These are phyloP conservation scores for Beauveria australis DNA, from an alignment of 2,329 filamentous ascomycete species.

Conservation along the genomic window DNA sequence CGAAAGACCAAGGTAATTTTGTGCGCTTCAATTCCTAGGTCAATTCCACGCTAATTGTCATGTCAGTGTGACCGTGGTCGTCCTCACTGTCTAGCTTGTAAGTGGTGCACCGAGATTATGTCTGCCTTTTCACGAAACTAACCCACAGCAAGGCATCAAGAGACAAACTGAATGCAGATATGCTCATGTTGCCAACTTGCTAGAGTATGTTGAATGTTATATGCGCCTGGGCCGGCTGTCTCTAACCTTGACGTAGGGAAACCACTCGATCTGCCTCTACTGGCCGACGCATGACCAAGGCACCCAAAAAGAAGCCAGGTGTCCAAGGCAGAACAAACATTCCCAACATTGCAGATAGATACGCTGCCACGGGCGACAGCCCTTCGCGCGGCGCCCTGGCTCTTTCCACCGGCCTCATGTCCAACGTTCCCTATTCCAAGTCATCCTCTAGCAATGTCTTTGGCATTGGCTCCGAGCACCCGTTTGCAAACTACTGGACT, in stretches of 20 bases:
- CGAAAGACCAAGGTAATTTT: conserved; percentile 66
- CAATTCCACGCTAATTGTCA: neutral
- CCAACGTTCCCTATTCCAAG: conserved; percentile 63
- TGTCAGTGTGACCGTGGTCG: conserved; percentile 64
- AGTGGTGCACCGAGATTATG: conserved; percentile 32
- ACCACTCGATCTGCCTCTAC: conserved; percentile 46
- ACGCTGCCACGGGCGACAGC: conserved; percentile 34
- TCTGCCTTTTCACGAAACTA: conserved; percentile 9
- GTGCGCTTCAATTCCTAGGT: neutral
- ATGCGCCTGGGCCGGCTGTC: neutral
- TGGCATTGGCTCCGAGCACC: conserved; percentile 70
- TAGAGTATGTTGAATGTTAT: conserved; percentile 49
- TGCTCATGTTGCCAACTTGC: conserved; percentile 65
- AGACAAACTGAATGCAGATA: conserved; percentile 69
- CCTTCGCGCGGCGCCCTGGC: conserved; percentile 43
- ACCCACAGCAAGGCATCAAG: conserved; percentile 54
- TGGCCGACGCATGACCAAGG: conserved; percentile 48
- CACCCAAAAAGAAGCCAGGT: conserved; percentile 44
- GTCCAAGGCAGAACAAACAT: conserved; percentile 31
- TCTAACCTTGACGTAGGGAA: conserved; percentile 35
- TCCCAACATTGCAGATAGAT: conserved; percentile 49
- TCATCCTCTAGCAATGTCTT: conserved; percentile 70
- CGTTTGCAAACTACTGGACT: conserved; percentile 80
- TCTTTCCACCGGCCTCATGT: conserved; percentile 54
- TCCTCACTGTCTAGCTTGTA: conserved; percentile 60